Percentiles rank a stretch among this genome's conserved stretches.
Conservation (phyloP, 2,329 filamentous ascomycete genomes). For the Alternaria sp. region DNA sequence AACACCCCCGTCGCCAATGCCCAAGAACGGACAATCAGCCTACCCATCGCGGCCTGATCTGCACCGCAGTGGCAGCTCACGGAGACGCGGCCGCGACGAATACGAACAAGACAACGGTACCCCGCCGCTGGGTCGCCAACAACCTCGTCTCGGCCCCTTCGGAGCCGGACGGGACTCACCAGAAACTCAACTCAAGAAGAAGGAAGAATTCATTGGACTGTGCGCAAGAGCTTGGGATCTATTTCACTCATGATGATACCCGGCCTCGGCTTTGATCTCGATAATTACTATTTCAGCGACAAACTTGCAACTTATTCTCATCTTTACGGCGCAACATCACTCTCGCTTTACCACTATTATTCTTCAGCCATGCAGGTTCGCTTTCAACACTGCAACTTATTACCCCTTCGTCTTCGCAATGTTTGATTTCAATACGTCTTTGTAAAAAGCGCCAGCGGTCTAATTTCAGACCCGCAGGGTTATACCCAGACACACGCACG, state of each 20-base stretch:
- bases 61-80: conserved; percentile 64
- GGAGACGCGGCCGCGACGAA: conserved; percentile 82
- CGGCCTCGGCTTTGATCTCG: conserved; percentile 16
- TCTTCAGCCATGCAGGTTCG: conserved; percentile 8
- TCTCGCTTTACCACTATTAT: conserved; percentile 28
- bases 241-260: conserved; percentile 76
- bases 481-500: conserved; percentile 17
- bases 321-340: conserved; percentile 29
- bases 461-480: conserved; percentile 30
- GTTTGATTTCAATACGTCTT: conserved; percentile 12
- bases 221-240: conserved; percentile 95
- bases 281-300: conserved; percentile 15
- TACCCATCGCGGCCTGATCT: conserved; percentile 39
- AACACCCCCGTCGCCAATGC: conserved; percentile 82
- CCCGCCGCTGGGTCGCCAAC: conserved; percentile 75
- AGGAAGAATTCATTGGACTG: conserved; percentile 86
- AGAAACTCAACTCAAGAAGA: conserved; percentile 83
- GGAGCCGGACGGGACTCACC: conserved; percentile 82
- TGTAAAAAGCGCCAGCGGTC: conserved; percentile 33
- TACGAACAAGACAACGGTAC: conserved; percentile 88
- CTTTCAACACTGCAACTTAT: conserved; percentile 14
- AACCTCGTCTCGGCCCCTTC: conserved; percentile 66
- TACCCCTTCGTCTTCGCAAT: conserved; percentile 19
- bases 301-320: conserved; percentile 4
- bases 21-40: conserved; percentile 48